Evolutionary conservation across 1,139 yeast species (phyloP).

Genomic region (Saccharomyces hybrid): DNA sequence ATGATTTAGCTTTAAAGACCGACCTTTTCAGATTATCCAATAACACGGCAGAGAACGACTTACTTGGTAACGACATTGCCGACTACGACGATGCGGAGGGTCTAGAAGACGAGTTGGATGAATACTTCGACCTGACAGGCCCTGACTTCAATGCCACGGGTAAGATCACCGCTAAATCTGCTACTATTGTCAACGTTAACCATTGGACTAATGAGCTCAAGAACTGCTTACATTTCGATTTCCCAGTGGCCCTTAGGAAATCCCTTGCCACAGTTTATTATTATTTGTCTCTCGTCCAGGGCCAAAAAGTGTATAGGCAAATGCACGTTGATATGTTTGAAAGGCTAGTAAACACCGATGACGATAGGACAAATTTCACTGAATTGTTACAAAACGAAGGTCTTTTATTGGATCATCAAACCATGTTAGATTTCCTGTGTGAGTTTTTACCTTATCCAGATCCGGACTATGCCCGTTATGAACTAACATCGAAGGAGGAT

Average conservation of each 20-base stretch:
- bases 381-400: slow-evolving; percentile 34
- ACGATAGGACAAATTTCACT: slow-evolving; percentile 39
- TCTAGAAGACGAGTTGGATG: slow-evolving; percentile 37
- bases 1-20: slow-evolving; percentile 46
- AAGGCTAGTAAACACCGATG: slow-evolving; percentile 36
- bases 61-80: slow-evolving; percentile 32
- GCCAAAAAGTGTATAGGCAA: slow-evolving; percentile 58
- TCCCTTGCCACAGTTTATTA: slow-evolving; percentile 65
- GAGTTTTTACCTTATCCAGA: slow-evolving; percentile 45
- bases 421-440: slow-evolving; percentile 39
- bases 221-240: slow-evolving; percentile 72
- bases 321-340: slow-evolving; percentile 62
- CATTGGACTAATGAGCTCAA: slow-evolving; percentile 87
- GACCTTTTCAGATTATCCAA: slow-evolving; percentile 35
- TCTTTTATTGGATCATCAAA: slow-evolving; percentile 45
- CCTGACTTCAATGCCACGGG: slow-evolving; percentile 45
- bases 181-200: slow-evolving; percentile 65
- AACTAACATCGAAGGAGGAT: slow-evolving; percentile 30
- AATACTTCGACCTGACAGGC: slow-evolving; percentile 36
- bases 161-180: slow-evolving; percentile 56
- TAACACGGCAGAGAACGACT: slow-evolving; percentile 30
- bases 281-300: slow-evolving; percentile 64
- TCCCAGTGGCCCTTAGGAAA: slow-evolving; percentile 62
- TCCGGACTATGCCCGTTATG: slow-evolving; percentile 34
- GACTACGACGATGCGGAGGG: slow-evolving; percentile 41